These are phyloP conservation scores for Eragrostis nindensis DNA, from an alignment of 176 grass and related monocot genomes.

Conservation along the genomic window DNA sequence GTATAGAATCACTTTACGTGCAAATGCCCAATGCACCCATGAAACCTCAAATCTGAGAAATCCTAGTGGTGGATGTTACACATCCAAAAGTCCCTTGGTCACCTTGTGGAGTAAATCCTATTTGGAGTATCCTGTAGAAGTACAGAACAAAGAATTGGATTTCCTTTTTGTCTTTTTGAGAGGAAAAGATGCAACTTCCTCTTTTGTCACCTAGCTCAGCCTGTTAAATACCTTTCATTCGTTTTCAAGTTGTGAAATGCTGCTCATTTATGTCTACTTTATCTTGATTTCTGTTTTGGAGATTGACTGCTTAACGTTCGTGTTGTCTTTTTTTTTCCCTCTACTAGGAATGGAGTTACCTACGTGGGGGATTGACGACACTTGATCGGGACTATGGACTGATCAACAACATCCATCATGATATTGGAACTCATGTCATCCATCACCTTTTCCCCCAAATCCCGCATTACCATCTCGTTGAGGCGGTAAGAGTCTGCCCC, in stretches of 20 bases:
- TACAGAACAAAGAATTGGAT: slow-evolving; percentile 19
- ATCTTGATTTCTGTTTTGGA: not conserved
- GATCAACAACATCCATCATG: slow-evolving; percentile 96
- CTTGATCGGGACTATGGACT: slow-evolving; percentile 88
- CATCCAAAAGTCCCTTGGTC: not conserved
- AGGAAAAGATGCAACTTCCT: not conserved
- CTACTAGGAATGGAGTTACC: slow-evolving; percentile 92
- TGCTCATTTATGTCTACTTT: slow-evolving; percentile 8
- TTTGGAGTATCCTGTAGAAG: not conserved
- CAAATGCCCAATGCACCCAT: slow-evolving; percentile 3
- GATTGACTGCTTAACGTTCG: not conserved
- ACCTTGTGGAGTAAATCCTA: slow-evolving; percentile 11
- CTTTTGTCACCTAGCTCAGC: not conserved
- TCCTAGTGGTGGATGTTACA: slow-evolving; percentile 1
- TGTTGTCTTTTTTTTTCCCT: slow-evolving; percentile 15
- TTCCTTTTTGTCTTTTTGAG: not conserved
- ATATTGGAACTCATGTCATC: slow-evolving; percentile 96
- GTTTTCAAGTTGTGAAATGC: not conserved
- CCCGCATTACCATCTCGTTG: slow-evolving; percentile 89
- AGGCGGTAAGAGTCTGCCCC: slow-evolving; percentile 62
- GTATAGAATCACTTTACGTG: not conserved
- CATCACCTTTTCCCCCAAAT: slow-evolving; percentile 97
- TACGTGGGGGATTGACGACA: slow-evolving; percentile 89
- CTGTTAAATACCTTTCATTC: slow-evolving; percentile 8
- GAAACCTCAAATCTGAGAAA: not conserved